Percentiles rank a stretch among this genome's conserved stretches.
These are phyloP conservation scores for Hagleromyces aurorensis DNA, from an alignment of 805 yeast genomes.

Conservation along the genomic window DNA sequence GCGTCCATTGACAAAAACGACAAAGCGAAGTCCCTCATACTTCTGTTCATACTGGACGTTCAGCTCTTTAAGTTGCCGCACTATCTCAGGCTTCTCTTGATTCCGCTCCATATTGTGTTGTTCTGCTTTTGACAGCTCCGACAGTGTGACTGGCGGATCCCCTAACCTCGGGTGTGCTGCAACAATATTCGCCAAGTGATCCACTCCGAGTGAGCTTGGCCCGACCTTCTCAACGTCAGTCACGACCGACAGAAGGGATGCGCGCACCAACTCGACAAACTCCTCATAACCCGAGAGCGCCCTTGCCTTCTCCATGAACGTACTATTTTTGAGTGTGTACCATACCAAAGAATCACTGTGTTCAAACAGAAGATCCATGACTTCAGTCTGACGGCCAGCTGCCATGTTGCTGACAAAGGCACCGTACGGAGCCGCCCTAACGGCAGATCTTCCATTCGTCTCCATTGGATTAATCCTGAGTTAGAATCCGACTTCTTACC, in stretches of 20 bases:
- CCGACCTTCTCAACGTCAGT: slow-evolving; percentile 21
- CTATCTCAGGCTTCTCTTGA: slow-evolving; percentile 38
- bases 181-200: slow-evolving; percentile 46
- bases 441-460: too few relatives aligned
- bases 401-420: too few relatives aligned
- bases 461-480: too few relatives aligned
- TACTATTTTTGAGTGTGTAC: slow-evolving; percentile 10
- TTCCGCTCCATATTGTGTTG: slow-evolving; percentile 54
- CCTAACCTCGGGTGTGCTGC: slow-evolving; percentile 91
- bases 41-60: slow-evolving; percentile 55
- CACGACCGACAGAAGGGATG: slow-evolving; percentile 31
- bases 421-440: too few relatives aligned
- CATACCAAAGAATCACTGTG: slow-evolving; percentile 15
- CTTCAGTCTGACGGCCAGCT: slow-evolving; percentile 7
- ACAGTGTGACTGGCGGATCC: slow-evolving; percentile 45
- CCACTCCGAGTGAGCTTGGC: slow-evolving; percentile 14
- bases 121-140: slow-evolving; percentile 60
- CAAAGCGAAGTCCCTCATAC: slow-evolving; percentile 72
- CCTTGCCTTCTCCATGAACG: slow-evolving; percentile 7
- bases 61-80: slow-evolving; percentile 38
- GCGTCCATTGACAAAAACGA: slow-evolving; percentile 84
- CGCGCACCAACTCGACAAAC: slow-evolving; percentile 41
- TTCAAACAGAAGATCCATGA: slow-evolving; percentile 16
- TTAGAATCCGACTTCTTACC: too few relatives aligned
- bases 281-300: slow-evolving; percentile 23